A percentile compares a stretch with the other conserved stretches of the same genome.
Evolutionary conservation across 2,329 filamentous ascomycete species (phyloP).

Genomic region (Botrytis tulipae): DNA sequence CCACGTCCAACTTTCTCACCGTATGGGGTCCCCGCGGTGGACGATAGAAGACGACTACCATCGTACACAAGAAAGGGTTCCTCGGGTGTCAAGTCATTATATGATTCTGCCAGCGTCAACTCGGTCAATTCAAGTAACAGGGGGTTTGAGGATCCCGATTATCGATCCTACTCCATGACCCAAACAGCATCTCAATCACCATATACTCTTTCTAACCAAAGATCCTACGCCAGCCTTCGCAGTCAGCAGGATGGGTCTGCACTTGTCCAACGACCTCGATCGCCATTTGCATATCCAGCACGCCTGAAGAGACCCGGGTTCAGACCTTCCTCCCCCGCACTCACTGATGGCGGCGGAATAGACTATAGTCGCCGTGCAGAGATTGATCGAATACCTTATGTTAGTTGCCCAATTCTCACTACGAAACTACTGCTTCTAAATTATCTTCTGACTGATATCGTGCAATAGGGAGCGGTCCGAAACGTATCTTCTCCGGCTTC

Average conservation of each 20-base stretch:
- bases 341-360: slow-evolving; percentile 37
- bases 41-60: slow-evolving; percentile 47
- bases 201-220: slow-evolving; percentile 46
- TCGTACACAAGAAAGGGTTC: slow-evolving; percentile 48
- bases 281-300: slow-evolving; percentile 58
- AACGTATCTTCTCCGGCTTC: slow-evolving; percentile 37
- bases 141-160: slow-evolving; percentile 45
- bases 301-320: slow-evolving; percentile 54
- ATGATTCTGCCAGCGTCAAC: slow-evolving; percentile 50
- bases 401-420: slow-evolving; percentile 25
- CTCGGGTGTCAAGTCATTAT: slow-evolving; percentile 57
- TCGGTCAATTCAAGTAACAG: slow-evolving; percentile 41
- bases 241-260: slow-evolving; percentile 44
- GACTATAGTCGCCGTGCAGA: slow-evolving; percentile 39
- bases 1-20: slow-evolving; percentile 29
- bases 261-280: slow-evolving; percentile 52
- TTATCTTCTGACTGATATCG: slow-evolving; percentile 1
- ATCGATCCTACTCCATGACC: slow-evolving; percentile 55
- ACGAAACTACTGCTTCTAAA: background rate
- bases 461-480: slow-evolving; percentile 28
- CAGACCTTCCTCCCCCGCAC: slow-evolving; percentile 38
- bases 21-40: slow-evolving; percentile 37
- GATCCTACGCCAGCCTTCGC: slow-evolving; percentile 49
- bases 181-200: slow-evolving; percentile 42
- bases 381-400: slow-evolving; percentile 35